Percentiles rank a stretch among this genome's conserved stretches.
These are phyloP conservation scores for Prunus armeniaca DNA, from an alignment of 306 rosid genomes.

Conservation along the genomic window DNA sequence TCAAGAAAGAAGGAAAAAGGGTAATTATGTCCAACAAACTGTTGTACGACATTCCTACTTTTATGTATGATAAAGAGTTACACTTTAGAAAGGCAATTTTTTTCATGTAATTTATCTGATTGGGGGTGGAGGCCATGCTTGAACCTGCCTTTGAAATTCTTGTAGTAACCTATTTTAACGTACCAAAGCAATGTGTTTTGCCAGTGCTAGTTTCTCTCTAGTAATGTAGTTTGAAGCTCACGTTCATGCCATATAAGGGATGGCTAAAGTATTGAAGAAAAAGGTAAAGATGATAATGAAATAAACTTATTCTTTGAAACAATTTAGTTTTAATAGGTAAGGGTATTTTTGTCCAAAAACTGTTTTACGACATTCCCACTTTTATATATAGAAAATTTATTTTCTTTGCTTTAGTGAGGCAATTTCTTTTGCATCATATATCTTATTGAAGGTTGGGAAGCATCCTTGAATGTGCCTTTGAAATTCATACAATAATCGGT, in stretches of 20 bases:
- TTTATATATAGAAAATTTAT: background rate
- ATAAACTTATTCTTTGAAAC: background rate
- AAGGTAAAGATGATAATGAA: background rate
- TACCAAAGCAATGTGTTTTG: background rate
- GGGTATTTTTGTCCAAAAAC: background rate
- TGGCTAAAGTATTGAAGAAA: background rate
- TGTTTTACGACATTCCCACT: background rate
- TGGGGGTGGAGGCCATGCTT: background rate
- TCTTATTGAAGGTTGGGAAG: background rate
- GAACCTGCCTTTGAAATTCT: background rate
- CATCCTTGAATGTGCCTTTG: background rate
- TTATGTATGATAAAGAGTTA: background rate
- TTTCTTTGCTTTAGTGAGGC: background rate
- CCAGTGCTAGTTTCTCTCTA: background rate
- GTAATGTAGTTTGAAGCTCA: background rate
- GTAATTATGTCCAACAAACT: background rate
- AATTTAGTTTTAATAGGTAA: background rate
- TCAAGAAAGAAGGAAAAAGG: background rate
- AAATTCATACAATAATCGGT: background rate
- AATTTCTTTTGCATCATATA: background rate
- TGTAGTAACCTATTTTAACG: background rate
- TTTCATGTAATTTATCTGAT: background rate
- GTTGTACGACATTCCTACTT: background rate
- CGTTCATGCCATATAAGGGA: background rate
- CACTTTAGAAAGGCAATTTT: background rate